A percentile compares a stretch with the other conserved stretches of the same genome.
Conservation (phyloP, 306 rosid species). For the Hylodesmum podocarpum region DNA sequence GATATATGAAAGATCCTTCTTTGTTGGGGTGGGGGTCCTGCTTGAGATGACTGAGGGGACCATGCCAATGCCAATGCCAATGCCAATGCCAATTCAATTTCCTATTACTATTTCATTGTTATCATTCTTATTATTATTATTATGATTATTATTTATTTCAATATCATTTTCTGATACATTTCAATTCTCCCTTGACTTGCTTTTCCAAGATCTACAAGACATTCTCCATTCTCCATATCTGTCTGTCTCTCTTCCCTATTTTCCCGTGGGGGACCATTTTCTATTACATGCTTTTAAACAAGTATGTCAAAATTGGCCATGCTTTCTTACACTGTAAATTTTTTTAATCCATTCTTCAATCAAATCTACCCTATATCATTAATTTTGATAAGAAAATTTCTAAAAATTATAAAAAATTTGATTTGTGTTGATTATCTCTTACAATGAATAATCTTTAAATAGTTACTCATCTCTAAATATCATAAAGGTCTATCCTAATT, state of each 20-base stretch:
- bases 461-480: no score
- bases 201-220: conserved; percentile 21
- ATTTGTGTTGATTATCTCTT: no score
- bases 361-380: no score
- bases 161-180: background rate
- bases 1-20: conserved; percentile 4
- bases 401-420: no score
- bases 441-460: no score
- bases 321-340: background rate
- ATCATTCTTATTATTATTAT: background rate
- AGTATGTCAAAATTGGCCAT: background rate
- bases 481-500: no score
- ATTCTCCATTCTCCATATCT: conserved; percentile 33
- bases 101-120: background rate
- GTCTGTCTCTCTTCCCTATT: conserved; percentile 10
- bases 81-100: conserved; percentile 14
- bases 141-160: background rate
- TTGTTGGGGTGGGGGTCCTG: conserved; percentile 2
- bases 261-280: conserved; percentile 34
- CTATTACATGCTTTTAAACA: background rate
- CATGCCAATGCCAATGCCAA: no score
- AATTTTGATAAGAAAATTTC: no score
- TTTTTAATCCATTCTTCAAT: background rate
- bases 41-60: conserved; percentile 12
- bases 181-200: conserved; percentile 24